These are phyloP conservation scores for Hysterium pulicare DNA, from an alignment of 2,329 filamentous ascomycete genomes.

Conservation along the genomic window DNA sequence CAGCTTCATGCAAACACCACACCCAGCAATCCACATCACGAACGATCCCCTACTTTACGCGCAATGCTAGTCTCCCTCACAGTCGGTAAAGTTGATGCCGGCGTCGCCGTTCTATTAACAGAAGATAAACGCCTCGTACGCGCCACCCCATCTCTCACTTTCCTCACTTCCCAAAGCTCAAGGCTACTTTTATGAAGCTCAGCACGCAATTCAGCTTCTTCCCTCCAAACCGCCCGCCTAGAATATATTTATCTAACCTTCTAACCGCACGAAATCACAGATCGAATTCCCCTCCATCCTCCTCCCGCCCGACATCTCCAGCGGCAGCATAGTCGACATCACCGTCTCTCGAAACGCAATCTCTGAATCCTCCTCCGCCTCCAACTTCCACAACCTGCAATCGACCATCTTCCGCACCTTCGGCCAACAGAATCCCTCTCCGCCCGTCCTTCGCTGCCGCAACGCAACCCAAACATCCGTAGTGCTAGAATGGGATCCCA, in stretches of 20 bases:
- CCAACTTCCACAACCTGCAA: slow-evolving; percentile 80
- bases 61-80: slow-evolving; percentile 93
- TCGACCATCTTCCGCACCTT: slow-evolving; percentile 83
- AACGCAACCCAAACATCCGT: slow-evolving; percentile 99
- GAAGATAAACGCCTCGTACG: slow-evolving; percentile 93
- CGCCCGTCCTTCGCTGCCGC: slow-evolving; percentile 81
- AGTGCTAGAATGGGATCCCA: slow-evolving; percentile 96
- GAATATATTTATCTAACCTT: no score
- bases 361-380: slow-evolving; percentile 72
- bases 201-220: no score
- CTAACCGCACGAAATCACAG: no score
- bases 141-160: no score
- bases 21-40: not conserved
- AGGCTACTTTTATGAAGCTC: no score
- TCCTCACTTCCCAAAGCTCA: no score
- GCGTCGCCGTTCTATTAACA: slow-evolving; percentile 93
- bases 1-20: not conserved
- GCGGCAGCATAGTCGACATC: slow-evolving; percentile 96
- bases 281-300: slow-evolving; percentile 99
- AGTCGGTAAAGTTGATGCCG: slow-evolving; percentile 98
- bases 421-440: slow-evolving; percentile 71
- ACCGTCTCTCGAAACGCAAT: slow-evolving; percentile 81
- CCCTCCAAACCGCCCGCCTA: no score
- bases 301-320: slow-evolving; percentile 89
- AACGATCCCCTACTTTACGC: not conserved